Base-by-base conservation (phyloP, 2,329 filamentous ascomycete genomes). In the Hypoxylon sp. region DNA sequence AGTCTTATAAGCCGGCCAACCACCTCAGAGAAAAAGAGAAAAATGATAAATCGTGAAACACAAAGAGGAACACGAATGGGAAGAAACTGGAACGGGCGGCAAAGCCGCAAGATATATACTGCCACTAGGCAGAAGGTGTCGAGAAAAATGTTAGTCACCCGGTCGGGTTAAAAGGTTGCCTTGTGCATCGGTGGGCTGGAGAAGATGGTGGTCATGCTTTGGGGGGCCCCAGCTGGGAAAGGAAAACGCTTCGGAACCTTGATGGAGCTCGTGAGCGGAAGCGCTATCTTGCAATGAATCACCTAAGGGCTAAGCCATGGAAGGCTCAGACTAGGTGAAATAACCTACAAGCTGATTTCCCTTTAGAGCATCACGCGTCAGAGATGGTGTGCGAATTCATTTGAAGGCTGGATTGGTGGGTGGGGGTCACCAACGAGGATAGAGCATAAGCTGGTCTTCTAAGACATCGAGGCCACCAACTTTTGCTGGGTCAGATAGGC, bases 71-170 rank as follows among this genome's bases (percentile, higher is more conserved):
- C 60, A 72, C 63, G 57, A 72, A 64, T 61, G 64, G 25, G 37
- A 11, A 61, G 64, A 60, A 54, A 61, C n/a, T 22, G 33, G 37
- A 55, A 61, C 44, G 27, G 42, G 61, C 66, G 70, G 74, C 60
- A 54, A 70, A 49, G 49, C 61, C 62, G 64, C 56, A 42, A 44
- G 66, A 72, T 77, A 77, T 77, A 77, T 76, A 74, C 60, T 68
- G 37, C 57, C 59, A 60, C 70, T 72, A 76, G 74, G 73, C 73
- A 77, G 73, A 74, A 71, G 67, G 40, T 59, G 70, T 72, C 48
- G 31, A 68, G 64, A 53, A 65, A 60, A 63, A 55, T 66, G 69
- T 76, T 72, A 78, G 79, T 80, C 79, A 80, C 76, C 76, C 77
- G 75, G 77, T 74, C 69, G 69, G 65, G 49, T 68, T 66, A 64